Percentiles rank a stretch among this genome's conserved stretches.
phyloP scores from a whole-genome alignment of 805 yeast genomes.

The Starmerella potacharoeniae region DNA sequence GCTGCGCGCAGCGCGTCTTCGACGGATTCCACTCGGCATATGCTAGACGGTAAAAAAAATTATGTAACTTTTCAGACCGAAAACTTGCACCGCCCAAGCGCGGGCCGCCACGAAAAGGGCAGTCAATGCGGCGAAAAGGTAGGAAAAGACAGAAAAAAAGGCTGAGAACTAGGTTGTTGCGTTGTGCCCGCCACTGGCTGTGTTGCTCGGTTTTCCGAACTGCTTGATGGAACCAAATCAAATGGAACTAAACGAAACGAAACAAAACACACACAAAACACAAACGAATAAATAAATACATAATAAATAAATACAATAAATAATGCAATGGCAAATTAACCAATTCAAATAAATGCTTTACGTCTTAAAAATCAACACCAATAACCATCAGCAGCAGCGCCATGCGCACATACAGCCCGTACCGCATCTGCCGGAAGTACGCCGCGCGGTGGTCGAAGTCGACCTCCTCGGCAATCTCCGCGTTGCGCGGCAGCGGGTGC shows the following conservation, averaged over 20 bases:
- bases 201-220: too few relatives aligned
- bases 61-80: background rate
- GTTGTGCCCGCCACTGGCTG: background rate
- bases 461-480: conserved; percentile 94
- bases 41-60: conserved; percentile 5
- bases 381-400: conserved; percentile 96
- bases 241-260: background rate
- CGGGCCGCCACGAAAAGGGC: background rate
- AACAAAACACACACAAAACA: conserved; percentile 2
- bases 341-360: background rate
- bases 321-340: conserved; percentile 7
- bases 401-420: conserved; percentile 97
- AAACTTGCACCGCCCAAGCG: background rate
- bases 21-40: conserved; percentile 50
- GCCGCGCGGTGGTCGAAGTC: conserved; percentile 99
- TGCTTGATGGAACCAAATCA: background rate
- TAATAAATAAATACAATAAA: conserved; percentile 4
- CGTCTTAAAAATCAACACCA: conserved; percentile 66
- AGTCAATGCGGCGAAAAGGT: background rate
- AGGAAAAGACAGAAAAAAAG: too few relatives aligned
- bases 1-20: conserved; percentile 70
- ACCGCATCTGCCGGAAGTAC: conserved; percentile 98
- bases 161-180: too few relatives aligned
- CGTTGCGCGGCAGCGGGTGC: conserved; percentile 98
- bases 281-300: conserved; percentile 12